Conservation (phyloP, 2,329 filamentous ascomycete genomes). For the Venturia nashicola region DNA sequence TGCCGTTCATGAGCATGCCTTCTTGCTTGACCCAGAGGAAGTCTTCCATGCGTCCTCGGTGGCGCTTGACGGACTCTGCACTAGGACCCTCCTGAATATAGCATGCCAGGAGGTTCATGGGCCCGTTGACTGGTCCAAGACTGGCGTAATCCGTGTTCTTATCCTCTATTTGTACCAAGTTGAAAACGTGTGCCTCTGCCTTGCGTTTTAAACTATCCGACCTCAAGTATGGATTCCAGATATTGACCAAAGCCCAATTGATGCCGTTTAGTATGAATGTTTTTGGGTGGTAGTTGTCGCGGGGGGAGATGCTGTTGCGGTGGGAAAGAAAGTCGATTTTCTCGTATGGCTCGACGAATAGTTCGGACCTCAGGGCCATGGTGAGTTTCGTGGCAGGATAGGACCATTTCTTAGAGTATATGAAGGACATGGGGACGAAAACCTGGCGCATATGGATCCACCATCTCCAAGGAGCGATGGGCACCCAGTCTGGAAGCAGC, state of each 20-base stretch:
- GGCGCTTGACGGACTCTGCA: slow-evolving; percentile 56
- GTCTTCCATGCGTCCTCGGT: slow-evolving; percentile 72
- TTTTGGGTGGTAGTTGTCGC: slow-evolving; percentile 91
- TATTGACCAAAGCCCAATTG: slow-evolving; percentile 66
- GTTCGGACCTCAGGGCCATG: slow-evolving; percentile 60
- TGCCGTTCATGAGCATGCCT: slow-evolving; percentile 90
- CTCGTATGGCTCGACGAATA: slow-evolving; percentile 69
- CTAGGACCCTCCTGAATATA: slow-evolving; percentile 76
- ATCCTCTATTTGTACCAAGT: slow-evolving; percentile 82
- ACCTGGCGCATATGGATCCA: slow-evolving; percentile 98
- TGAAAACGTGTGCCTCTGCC: slow-evolving; percentile 71
- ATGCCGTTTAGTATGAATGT: slow-evolving; percentile 65
- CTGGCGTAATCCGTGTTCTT: slow-evolving; percentile 80
- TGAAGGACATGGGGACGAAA: slow-evolving; percentile 82
- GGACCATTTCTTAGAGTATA: slow-evolving; percentile 74
- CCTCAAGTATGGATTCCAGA: slow-evolving; percentile 73
- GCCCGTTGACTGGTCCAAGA: slow-evolving; percentile 77
- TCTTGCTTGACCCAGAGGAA: slow-evolving; percentile 86
- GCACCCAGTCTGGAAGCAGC: slow-evolving; percentile 80
- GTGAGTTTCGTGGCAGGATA: slow-evolving; percentile 66
- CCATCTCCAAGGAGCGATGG: slow-evolving; percentile 85
- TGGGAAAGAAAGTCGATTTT: slow-evolving; percentile 65
- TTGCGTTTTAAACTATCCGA: slow-evolving; percentile 50
- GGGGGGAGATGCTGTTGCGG: slow-evolving; percentile 67
- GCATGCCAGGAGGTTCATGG: slow-evolving; percentile 81